Evolutionary conservation across 306 rosid genomes (phyloP).

Genomic region (Benincasa hispida): DNA sequence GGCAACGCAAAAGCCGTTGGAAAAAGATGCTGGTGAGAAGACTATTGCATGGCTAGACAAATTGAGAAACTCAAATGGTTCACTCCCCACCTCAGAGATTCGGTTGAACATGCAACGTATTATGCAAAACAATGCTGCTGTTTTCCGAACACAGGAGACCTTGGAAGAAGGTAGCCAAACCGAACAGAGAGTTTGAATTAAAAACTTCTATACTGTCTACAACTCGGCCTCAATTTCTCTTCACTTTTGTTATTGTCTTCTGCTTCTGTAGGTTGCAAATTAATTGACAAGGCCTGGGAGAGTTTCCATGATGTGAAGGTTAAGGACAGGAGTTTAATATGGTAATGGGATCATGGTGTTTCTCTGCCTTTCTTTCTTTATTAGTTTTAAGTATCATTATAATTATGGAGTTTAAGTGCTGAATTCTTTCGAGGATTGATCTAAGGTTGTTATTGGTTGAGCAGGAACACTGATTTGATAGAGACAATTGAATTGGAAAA

Average conservation of each 20-base stretch:
- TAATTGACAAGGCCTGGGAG: constrained; percentile 67
- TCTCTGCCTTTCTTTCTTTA: not conserved
- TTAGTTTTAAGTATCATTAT: not conserved
- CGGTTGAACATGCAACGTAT: constrained; percentile 90
- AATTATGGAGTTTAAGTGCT: not conserved
- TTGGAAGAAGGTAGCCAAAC: constrained; percentile 64
- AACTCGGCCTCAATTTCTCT: not conserved
- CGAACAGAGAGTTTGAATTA: not conserved
- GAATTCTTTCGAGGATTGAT: not conserved
- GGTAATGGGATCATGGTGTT: constrained; percentile 26
- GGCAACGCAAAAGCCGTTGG: constrained; percentile 73
- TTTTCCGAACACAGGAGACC: constrained; percentile 91
- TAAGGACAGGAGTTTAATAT: constrained; percentile 61
- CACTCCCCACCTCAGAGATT: constrained; percentile 65
- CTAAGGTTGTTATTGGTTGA: not conserved
- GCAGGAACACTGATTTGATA: constrained; percentile 79
- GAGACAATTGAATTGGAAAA: constrained; percentile 87
- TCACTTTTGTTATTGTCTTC: not conserved
- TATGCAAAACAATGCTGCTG: constrained; percentile 98
- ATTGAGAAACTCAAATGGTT: constrained; percentile 78
- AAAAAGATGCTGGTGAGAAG: constrained; percentile 75
- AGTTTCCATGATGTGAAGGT: constrained; percentile 63
- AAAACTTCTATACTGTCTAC: not conserved
- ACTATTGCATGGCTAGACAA: constrained; percentile 96
- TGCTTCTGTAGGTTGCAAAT: constrained; percentile 39